Evolutionary conservation across 2,329 filamentous ascomycete species (phyloP), one percentile per base, ranked within the genome.

Genomic region (Colletotrichum euphorbiae): DNA sequence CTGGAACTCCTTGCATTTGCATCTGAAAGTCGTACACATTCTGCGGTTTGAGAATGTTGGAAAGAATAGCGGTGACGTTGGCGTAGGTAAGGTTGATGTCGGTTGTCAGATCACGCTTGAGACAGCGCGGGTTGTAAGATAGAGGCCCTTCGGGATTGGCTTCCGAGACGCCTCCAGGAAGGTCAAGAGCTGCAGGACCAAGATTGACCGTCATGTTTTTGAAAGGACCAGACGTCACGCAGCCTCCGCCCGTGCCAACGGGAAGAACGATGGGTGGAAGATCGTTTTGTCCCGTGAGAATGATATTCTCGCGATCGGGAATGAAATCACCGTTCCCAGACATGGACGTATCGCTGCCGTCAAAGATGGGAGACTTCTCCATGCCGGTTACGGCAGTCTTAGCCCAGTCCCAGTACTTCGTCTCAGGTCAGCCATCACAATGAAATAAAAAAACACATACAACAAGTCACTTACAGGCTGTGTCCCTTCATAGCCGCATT

Each of bases 231-330:
- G 77, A 79, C 13, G 74, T 78, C 3, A 89, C 78, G 72, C 86
- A 89, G 24, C 87, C 87, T 43, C 87, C 87, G 4, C 88, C 87
- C 1, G 77, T 78, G 6, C 85, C 87, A 0, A 83, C 78, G 0
- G 84, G 81, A 9, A 85, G 73, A 31, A 69, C 67, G 21, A 77
- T 42, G 1, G 73, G 69, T 6, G 71, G 72, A 2, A 77, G 70
- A 3, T 70, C 72, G 17, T 69, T 79, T 6, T 70, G 70, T 24
- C 71, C 71, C 31, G 72, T 80, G 12, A 76, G 69, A 3, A 73
- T 63, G 6, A 75, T 70, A 21, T 73, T 72, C 3, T 69, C 64
- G 15, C 73, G 62, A 51, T 72, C 45, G 0, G 74, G 68, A 28
- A 77, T 71, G 52, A 62, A 73, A 12, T 67, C 74, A 6, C 85